phyloP scores from a whole-genome alignment of 345 rosid species.

The Rhodamnia argentea region DNA sequence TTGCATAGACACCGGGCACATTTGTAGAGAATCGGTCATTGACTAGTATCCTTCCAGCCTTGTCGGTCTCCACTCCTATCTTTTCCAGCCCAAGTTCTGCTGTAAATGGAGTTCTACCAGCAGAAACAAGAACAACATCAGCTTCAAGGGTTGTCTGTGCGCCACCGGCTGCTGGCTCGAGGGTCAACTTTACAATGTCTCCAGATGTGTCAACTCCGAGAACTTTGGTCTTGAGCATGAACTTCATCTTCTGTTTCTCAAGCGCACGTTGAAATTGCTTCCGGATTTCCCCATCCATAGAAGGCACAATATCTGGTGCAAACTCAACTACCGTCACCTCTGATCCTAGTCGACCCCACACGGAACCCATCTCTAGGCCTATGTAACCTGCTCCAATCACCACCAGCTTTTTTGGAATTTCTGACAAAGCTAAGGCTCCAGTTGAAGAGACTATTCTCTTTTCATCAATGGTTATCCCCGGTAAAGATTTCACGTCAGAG shows the following conservation, averaged over 20 bases:
- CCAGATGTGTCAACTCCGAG: conserved; percentile 79
- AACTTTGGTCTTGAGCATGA: conserved; percentile 97
- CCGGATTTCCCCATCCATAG: conserved; percentile 95
- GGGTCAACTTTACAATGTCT: conserved; percentile 63
- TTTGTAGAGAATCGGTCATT: conserved; percentile 73
- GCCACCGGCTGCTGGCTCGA: conserved; percentile 91
- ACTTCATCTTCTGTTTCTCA: conserved; percentile 98
- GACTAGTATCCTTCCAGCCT: conserved; percentile 69
- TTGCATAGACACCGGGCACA: conserved; percentile 78
- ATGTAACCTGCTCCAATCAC: conserved; percentile 99
- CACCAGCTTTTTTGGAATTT: conserved; percentile 86
- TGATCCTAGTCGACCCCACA: conserved; percentile 90
- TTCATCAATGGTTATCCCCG: conserved; percentile 92
- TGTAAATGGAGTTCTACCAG: conserved; percentile 87
- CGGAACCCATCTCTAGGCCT: conserved; percentile 99
- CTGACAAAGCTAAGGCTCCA: conserved; percentile 70
- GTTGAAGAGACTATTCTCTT: conserved; percentile 92
- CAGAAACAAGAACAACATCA: conserved; percentile 93
- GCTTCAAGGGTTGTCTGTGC: conserved; percentile 80
- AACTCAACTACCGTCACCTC: conserved; percentile 99
- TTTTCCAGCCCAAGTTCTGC: conserved; percentile 86
- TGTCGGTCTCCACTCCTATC: conserved; percentile 91
- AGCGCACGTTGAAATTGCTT: conserved; percentile 88
- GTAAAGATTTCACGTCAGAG: conserved; percentile 92
- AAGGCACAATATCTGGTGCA: conserved; percentile 83